Evolutionary conservation across 208 protist species (phyloP), one percentile per base, ranked within the genome.

Genomic region (Wallacemonas collosoma): DNA sequence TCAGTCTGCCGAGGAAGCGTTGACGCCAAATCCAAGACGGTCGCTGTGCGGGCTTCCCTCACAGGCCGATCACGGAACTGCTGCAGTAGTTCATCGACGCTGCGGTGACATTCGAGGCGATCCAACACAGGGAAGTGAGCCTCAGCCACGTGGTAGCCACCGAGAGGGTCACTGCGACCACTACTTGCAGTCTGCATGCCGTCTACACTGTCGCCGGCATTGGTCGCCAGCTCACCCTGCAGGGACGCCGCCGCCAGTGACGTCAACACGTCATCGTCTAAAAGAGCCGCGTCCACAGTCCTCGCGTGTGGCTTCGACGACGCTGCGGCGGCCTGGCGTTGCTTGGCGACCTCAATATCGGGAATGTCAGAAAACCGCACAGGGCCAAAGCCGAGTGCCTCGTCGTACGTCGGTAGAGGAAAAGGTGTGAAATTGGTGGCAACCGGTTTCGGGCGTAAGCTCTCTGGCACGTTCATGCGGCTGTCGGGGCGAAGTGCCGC

Each of bases 341-440:
- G 71, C 50, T 73, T 38, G 5, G 86, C 87, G 8, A 53, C 54
- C 56, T 88, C 89, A 47, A 96, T 76, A 68, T 96, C 91, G 3
- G 91, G 89, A 58, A 97, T 86, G 63, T 97, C 83, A 35, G 55
- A 79, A 48, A 97, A 55, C 11, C 87, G 81, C 68, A 93, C 83
- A 44, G 92, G 92, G 0, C 92, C 92, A 64, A 91, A 94, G 17
- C 89, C 92, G 48, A 97, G 66, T 1, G 76, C 71, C 14, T 70
- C 85, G 68, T 97, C 92, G 72, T 94, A 88, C 71, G 87, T 92
- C 2, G 92, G 89, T 17, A 97, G 74, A 11, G 92, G 92, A 73
- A 95, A 97, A 0, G 92, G 92, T 0, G 88, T 97, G 66, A 94
- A 95, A 61, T 86, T 70, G 0, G 81, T 47, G 2, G 64, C 14